Base-by-base conservation (phyloP, 352 stramenopile species). In the Phytophthora pseudosyringae region DNA sequence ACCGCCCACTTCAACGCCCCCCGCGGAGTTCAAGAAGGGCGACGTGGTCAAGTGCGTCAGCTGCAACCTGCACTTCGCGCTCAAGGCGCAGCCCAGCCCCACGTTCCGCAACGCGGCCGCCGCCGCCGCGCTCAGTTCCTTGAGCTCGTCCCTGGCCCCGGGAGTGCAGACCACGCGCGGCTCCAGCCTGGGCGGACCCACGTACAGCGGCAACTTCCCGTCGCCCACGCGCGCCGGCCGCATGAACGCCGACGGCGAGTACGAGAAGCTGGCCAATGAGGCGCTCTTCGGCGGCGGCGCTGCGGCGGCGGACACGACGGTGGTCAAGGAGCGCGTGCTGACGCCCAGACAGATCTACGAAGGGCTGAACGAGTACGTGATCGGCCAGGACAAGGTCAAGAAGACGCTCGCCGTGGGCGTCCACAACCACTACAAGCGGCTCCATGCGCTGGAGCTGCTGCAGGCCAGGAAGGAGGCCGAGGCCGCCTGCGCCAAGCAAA, bases 371-470 rank as follows among this genome's bases (percentile, higher is more conserved):
- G 89, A 98, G 76, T 98, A 98, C 66, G 97, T 99, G 0, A 99
- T 99, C 71, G 97, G 97, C 13, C 97, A 99, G 81, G 83, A 97
- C 13, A 93, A 97, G 56, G 97, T 99, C 31, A 99, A 99, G 80
- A 94, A 98, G 61, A 97, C 95, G 29, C 75, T 99, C 10, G 91
- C 83, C 10, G 97, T 99, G 26, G 96, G 94, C 45, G 95, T 99
- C 38, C 91, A 99, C 79, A 99, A 99, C 81, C 97, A 99, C 83
- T 99, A 99, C 93, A 99, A 99, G 73, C 83, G 96, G 1, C 85
- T 99, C 12, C 80, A 78, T 32, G 81, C 81, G 18, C 55, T 91
- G 28, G 84, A 93, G 69, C 53, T 90, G 48, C 54, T 91, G 29
- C 67, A 69, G 41, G 71, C 83, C 8, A 67, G 59, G 35, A 84